Conservation (phyloP, 495 filamentous ascomycete species). For the Xylaria cubensis region DNA sequence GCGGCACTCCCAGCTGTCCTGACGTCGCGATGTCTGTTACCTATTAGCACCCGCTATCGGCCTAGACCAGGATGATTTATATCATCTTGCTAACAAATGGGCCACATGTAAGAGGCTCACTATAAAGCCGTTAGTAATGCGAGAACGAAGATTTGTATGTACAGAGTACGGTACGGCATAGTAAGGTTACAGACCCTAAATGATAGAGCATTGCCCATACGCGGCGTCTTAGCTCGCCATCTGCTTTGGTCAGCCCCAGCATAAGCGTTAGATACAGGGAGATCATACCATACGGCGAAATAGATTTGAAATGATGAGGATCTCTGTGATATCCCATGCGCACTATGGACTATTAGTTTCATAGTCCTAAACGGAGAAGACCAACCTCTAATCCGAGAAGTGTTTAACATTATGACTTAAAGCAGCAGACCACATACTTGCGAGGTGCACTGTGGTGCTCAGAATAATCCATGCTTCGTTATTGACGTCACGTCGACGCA, state of each 20-base stretch:
- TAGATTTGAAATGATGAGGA: slow-evolving; percentile 43
- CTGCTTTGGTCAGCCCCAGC: slow-evolving; percentile 7
- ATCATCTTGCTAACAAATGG: slow-evolving; percentile 10
- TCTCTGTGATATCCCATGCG: slow-evolving; percentile 52
- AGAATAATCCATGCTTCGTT: slow-evolving; percentile 50
- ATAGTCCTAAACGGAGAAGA: background rate
- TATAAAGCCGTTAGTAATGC: slow-evolving; percentile 15
- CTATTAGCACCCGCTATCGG: background rate
- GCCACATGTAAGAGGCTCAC: slow-evolving; percentile 5
- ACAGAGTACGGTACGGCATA: background rate
- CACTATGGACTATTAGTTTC: slow-evolving; percentile 27
- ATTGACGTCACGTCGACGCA: slow-evolving; percentile 40
- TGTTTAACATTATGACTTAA: background rate
- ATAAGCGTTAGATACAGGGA: background rate
- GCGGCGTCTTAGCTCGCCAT: slow-evolving; percentile 53
- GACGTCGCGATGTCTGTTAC: slow-evolving; percentile 45
- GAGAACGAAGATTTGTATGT: background rate
- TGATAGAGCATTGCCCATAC: slow-evolving; percentile 50
- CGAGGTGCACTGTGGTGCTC: slow-evolving; percentile 44
- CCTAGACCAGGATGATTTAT: background rate
- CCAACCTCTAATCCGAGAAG: background rate
- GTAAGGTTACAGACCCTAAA: slow-evolving; percentile 23
- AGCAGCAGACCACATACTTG: slow-evolving; percentile 27
- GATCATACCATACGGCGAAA: slow-evolving; percentile 42
- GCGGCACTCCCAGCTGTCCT: slow-evolving; percentile 47